phyloP scores from a whole-genome alignment of 2,329 filamentous ascomycete species.

The Sclerotinia trifoliorum region DNA sequence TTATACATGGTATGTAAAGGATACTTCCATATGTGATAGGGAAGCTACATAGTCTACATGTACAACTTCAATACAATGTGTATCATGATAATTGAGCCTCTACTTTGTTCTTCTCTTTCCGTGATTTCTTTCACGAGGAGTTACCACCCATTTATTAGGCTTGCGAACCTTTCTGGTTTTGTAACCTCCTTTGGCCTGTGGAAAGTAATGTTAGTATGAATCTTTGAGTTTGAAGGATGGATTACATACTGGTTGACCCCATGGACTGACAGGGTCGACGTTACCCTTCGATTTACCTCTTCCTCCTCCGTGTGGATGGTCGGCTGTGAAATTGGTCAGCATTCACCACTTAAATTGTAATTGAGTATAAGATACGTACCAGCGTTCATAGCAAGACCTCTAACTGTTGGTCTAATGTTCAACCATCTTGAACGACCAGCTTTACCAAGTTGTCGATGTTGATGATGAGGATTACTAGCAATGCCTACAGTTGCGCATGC shows the following conservation, averaged over 20 bases:
- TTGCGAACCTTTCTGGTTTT: conserved; percentile 90
- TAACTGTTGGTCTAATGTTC: conserved; percentile 89
- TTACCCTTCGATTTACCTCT: conserved; percentile 99
- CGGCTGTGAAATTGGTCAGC: conserved; percentile 50
- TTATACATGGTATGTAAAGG: neutral
- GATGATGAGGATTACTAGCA: conserved; percentile 88
- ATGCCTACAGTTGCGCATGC: conserved; percentile 94
- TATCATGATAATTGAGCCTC: conserved; percentile 11
- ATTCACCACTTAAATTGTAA: conserved; percentile 24
- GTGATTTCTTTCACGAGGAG: conserved; percentile 80
- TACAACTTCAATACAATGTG: conserved; percentile 4
- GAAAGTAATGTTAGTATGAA: conserved; percentile 16
- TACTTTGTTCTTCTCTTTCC: conserved; percentile 78
- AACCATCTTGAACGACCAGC: conserved; percentile 91
- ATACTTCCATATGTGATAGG: neutral
- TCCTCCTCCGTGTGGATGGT: conserved; percentile 98
- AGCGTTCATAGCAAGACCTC: conserved; percentile 98
- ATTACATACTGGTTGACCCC: conserved; percentile 84
- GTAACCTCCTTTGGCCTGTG: conserved; percentile 75
- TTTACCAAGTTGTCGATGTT: conserved; percentile 90
- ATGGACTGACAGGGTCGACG: conserved; percentile 88
- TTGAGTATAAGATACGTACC: conserved; percentile 50
- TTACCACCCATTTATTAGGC: conserved; percentile 87
- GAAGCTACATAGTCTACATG: neutral
- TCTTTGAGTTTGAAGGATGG: conserved; percentile 18